Conservation (phyloP, 169 alveolate species). For the Theileria annulata region DNA sequence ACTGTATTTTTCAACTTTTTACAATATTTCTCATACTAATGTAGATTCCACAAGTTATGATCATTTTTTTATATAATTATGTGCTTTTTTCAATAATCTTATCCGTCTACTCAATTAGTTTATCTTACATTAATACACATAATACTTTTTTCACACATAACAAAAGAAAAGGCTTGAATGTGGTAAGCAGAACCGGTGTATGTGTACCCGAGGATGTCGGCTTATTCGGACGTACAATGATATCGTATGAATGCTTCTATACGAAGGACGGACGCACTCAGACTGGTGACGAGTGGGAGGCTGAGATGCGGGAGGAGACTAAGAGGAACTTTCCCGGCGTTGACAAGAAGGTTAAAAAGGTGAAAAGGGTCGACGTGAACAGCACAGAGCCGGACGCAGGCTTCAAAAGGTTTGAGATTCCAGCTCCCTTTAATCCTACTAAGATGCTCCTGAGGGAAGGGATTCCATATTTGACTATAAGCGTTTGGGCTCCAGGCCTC, state of each 20-base stretch:
- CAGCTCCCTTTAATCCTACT: constrained; percentile 59
- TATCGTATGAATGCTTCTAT: constrained; percentile 59
- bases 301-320: constrained; percentile 32
- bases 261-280: constrained; percentile 60
- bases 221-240: constrained; percentile 48
- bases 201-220: constrained; percentile 69
- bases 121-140: constrained; percentile 1
- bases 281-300: constrained; percentile 70
- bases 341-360: constrained; percentile 37
- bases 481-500: constrained; percentile 62
- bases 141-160: not conserved
- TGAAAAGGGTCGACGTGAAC: not conserved
- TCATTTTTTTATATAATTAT: not conserved
- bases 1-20: too few species aligned
- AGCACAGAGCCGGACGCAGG: constrained; percentile 26
- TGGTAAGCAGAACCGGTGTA: constrained; percentile 54
- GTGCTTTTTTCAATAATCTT: not conserved
- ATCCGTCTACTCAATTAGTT: not conserved
- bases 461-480: constrained; percentile 38
- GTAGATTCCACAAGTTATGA: not conserved
- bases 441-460: constrained; percentile 68
- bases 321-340: constrained; percentile 6
- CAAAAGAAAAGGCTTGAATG: constrained; percentile 21
- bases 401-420: constrained; percentile 41
- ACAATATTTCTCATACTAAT: too few species aligned